phyloP scores from a whole-genome alignment of 257 asterid genomes.

The Ophiorrhiza pumila region DNA sequence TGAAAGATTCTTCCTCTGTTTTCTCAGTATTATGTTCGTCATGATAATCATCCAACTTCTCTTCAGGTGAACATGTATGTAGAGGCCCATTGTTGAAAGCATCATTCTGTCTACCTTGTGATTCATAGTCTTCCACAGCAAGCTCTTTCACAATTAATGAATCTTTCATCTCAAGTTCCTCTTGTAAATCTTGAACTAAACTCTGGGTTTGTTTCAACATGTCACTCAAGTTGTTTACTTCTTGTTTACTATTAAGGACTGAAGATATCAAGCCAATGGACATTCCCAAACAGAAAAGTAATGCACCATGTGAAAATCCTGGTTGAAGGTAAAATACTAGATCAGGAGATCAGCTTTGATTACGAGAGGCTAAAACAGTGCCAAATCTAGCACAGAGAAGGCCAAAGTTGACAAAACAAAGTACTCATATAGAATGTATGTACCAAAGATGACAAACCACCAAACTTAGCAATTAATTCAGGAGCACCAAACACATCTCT shows the following conservation, averaged over 20 bases:
- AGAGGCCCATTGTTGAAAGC: slow-evolving; percentile 23
- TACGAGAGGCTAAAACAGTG: background rate
- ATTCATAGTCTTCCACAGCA: slow-evolving; percentile 53
- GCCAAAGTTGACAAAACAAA: background rate
- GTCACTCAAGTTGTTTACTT: slow-evolving; percentile 50
- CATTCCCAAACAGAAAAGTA: slow-evolving; percentile 62
- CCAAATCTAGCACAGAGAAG: background rate
- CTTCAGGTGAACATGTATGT: slow-evolving; percentile 34
- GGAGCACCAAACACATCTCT: background rate
- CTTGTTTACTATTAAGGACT: slow-evolving; percentile 47
- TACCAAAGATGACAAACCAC: slow-evolving; percentile 7
- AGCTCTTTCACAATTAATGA: slow-evolving; percentile 79
- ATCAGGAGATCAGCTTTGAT: slow-evolving; percentile 2
- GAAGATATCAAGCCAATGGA: slow-evolving; percentile 64
- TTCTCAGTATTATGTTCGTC: slow-evolving; percentile 33
- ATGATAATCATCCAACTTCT: slow-evolving; percentile 21
- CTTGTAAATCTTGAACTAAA: slow-evolving; percentile 89
- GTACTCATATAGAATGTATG: background rate
- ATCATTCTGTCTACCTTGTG: slow-evolving; percentile 39
- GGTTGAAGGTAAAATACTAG: slow-evolving; percentile 32
- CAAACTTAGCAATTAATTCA: background rate
- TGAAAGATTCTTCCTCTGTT: slow-evolving; percentile 59
- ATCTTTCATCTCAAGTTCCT: slow-evolving; percentile 93
- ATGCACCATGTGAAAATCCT: slow-evolving; percentile 52
- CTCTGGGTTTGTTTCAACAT: slow-evolving; percentile 63